Evolutionary conservation across 2,329 filamentous ascomycete genomes (phyloP), one percentile per base, ranked within the genome.

Genomic region (Cryphonectria naterciae): DNA sequence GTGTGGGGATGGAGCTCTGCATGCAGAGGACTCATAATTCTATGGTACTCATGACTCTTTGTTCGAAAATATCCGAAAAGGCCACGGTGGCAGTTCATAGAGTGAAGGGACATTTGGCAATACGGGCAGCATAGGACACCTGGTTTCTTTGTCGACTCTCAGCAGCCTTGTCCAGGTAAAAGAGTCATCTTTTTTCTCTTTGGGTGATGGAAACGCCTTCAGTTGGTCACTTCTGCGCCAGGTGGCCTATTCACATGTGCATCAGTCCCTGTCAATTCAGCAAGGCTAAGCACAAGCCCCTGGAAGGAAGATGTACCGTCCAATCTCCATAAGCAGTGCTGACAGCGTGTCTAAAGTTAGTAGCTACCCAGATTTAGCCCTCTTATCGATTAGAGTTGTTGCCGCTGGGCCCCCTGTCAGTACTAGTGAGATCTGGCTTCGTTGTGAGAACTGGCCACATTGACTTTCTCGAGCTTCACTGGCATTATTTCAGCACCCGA

Each of bases 371-470:
- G 17, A 25, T 8, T 35, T 43, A 43, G 46, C n/a, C 13, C 13
- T 46, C 19, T 39, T 66, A 69, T 71, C 65, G 56, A 71, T 69
- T 62, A 60, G 22, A 39, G 37, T 70, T 66, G 41, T 65, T 70
- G 68, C 60, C 49, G 32, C 17, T 17, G 11, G 28, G 69, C 68
- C 71, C 32, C 71, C 69, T 71, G 71, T 22, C 2, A 41, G 49
- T 65, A 60, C 68, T 70, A 72, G 70, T 70, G 70, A 72, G 70
- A 72, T 72, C 70, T 72, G 70, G 70, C 70, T 72, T 72, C 68
- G 60, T 58, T 62, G 28, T 58, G 65, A 68, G 71, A 72, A 68
- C 71, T 72, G 71, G 71, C 70, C 71, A 72, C 71, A 72, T 72
- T 54, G 67, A 68, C 71, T 37, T 68, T 68, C 68, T 68, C 68